Evolutionary conservation across 805 yeast species (phyloP), one percentile per base, ranked within the genome.

Genomic region (Yarrowia osloensis): DNA sequence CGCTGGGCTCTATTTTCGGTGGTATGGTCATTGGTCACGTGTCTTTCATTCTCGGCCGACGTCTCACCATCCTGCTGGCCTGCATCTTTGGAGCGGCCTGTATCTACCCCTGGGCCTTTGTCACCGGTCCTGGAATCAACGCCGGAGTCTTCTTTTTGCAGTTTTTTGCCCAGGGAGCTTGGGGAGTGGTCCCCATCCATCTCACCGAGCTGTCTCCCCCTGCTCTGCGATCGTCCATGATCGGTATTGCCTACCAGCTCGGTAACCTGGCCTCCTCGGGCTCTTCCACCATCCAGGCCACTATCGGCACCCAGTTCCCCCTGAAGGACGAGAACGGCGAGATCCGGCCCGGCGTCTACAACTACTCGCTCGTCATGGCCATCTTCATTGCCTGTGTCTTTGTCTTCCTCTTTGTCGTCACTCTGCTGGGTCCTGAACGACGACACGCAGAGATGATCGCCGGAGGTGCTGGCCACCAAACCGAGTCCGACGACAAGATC

Each of bases 251-350:
- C 11, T 88, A 88, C 73, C 92, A 88, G 77, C 81, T 88, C 68
- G 92, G 92, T 78, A 88, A 88, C 75, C 81, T 88, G 73, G 89
- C 88, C 0, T 84, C 89, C 5, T 83, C 89, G 17, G 91, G 91
- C 0, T 84, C 89, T 2, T 82, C 88, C 21, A 88, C 93, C 7
- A 88, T 88, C 69, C 91, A 88, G 75, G 79, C 90, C 1, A 79
- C 81, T 19, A 77, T 86, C 54, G 88, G 91, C 28, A 80, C 80
- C 33, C 76, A 79, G 66, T 88, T 86, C 80, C 91, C 91, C 3
- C 71, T 87, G 26, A 71, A 69, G 54, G 73, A 77, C 49, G 72
- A 74, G 21, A 68, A 67, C 2, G 83, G 82, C n/a, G 65, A 68
- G 13, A 70, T 65, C 26, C 68, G 74, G 66, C 69, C 69, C 2